Evolutionary conservation across 139 green algal genomes (phyloP), one percentile per base, ranked within the genome.

Genomic region (Chlamydomonas incerta): DNA sequence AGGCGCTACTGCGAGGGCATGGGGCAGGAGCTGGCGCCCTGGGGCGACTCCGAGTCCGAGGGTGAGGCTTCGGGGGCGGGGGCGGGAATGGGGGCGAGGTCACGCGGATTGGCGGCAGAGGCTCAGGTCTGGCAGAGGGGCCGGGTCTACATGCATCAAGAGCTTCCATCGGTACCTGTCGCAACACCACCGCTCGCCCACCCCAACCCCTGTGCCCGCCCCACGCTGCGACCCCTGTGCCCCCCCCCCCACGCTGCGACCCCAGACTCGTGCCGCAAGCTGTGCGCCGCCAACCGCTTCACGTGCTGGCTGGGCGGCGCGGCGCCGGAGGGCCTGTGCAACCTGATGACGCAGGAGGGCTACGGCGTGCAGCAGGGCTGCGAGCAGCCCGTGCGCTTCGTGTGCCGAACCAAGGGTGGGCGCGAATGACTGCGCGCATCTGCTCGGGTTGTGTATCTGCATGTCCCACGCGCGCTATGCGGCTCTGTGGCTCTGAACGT

Each of bases 361-460:
- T n/a, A 55, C 35, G 10, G 52, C 3, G 24, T 33, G 34, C n/a
- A 31, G 20, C 68, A 74, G 68, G 68, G 35, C 34, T 74, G 68
- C 68, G 0, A 74, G 14, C 68, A 74, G 68, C 34, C 34, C 34
- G 66, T 72, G 15, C n/a, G 66, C n/a, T 72, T 47, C 31, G 66
- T 72, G 31, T 72, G 66, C 66, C 21, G 68, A 1, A 74, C 68
- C 68, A 74, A 74, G 68, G 68, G 68, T 74, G 23, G 31, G 68
- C 20, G 24, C 8, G 41, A 50, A n/a, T n/a, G n/a, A n/a, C n/a
- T n/a, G n/a, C n/a, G n/a, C n/a, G n/a, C n/a, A n/a, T n/a, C n/a
- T n/a, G n/a, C n/a, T n/a, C n/a, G n/a, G n/a, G n/a, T n/a, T n/a
- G n/a, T n/a, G n/a, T n/a, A n/a, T n/a, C n/a, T n/a, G n/a, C n/a